Conservation (phyloP, 345 rosid species). For the Ricinus communis region DNA sequence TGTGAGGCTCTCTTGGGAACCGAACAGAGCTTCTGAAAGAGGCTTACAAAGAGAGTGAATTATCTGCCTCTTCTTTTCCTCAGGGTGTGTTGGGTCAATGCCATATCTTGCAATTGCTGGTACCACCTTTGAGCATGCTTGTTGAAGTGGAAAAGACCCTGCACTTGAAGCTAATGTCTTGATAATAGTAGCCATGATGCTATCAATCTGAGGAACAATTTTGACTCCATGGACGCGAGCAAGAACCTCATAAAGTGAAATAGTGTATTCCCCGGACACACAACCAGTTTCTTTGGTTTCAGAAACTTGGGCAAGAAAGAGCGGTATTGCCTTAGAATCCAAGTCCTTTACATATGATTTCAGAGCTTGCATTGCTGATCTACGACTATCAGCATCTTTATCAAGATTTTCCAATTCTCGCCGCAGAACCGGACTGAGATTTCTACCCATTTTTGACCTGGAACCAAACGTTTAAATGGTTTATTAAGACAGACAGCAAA, state of each 20-base stretch:
- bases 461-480: slow-evolving; percentile 9
- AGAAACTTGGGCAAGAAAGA: slow-evolving; percentile 84
- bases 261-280: slow-evolving; percentile 77
- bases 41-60: slow-evolving; percentile 86
- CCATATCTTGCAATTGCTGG: slow-evolving; percentile 91
- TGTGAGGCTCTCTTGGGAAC: slow-evolving; percentile 76
- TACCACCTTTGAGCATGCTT: slow-evolving; percentile 93
- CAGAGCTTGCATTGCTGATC: slow-evolving; percentile 79
- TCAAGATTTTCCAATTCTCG: slow-evolving; percentile 81
- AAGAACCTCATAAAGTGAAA: slow-evolving; percentile 90
- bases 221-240: slow-evolving; percentile 93
- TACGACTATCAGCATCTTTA: slow-evolving; percentile 72
- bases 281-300: slow-evolving; percentile 87
- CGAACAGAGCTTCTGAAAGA: slow-evolving; percentile 70
- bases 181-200: slow-evolving; percentile 78
- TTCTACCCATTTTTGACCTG: slow-evolving; percentile 60
- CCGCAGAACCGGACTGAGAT: slow-evolving; percentile 64
- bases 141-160: slow-evolving; percentile 92
- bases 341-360: slow-evolving; percentile 77
- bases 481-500: neutral
- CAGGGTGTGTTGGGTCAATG: slow-evolving; percentile 68
- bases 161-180: slow-evolving; percentile 89
- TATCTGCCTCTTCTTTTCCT: slow-evolving; percentile 66
- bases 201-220: slow-evolving; percentile 86
- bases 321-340: slow-evolving; percentile 78